Percentiles rank a stretch among this genome's conserved stretches.
These are phyloP conservation scores for Tremella mesenterica DNA, from an alignment of 768 basidiomycete genomes.

Conservation along the genomic window DNA sequence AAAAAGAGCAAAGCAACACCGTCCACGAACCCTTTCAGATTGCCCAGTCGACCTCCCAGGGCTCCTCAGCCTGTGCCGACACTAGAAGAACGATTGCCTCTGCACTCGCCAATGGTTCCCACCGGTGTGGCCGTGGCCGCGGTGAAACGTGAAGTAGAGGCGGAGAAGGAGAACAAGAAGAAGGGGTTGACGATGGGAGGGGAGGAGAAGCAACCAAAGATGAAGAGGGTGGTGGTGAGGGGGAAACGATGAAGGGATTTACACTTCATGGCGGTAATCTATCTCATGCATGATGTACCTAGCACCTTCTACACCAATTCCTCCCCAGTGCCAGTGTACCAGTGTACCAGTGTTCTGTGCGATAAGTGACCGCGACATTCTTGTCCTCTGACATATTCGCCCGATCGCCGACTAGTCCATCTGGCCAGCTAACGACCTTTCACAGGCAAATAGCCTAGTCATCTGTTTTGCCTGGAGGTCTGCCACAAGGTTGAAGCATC, in stretches of 20 bases:
- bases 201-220: constrained; percentile 35
- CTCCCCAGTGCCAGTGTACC: too few species aligned
- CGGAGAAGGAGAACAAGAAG: constrained; percentile 49
- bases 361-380: too few species aligned
- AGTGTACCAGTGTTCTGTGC: too few species aligned
- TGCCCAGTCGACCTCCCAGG: constrained; percentile 54
- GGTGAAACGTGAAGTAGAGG: constrained; percentile 74
- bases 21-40: constrained; percentile 49
- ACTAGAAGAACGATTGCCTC: constrained; percentile 63
- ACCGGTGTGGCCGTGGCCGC: constrained; percentile 72
- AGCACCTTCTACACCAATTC: too few species aligned
- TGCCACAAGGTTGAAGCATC: constrained; percentile 91
- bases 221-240: constrained; percentile 43
- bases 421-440: too few species aligned
- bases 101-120: constrained; percentile 69
- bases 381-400: too few species aligned
- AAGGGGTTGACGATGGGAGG: constrained; percentile 37
- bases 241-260: constrained; percentile 43
- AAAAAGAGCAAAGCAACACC: constrained; percentile 3
- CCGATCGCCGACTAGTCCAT: too few species aligned
- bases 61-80: constrained; percentile 71
- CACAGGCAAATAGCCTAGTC: too few species aligned
- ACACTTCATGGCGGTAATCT: not conserved
- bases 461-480: constrained; percentile 82
- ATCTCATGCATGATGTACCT: too few species aligned